Percentiles rank a stretch among this genome's conserved stretches.
phyloP scores from a whole-genome alignment of 768 basidiomycete species.

The Tulasnella calospora region DNA sequence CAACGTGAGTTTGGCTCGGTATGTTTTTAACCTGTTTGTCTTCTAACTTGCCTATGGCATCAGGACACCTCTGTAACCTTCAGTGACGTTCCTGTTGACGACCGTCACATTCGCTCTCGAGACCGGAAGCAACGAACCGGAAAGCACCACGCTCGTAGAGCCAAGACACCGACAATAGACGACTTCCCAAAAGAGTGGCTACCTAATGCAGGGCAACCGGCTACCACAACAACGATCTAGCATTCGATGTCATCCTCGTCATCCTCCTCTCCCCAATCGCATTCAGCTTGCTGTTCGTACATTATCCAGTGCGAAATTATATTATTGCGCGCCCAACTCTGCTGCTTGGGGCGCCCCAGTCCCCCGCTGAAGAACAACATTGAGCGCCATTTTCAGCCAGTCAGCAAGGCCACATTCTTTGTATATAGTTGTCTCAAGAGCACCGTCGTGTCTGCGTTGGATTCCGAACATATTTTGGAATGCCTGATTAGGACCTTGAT shows the following conservation, averaged over 20 bases:
- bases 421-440: too few relatives aligned
- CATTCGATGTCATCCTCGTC: not conserved
- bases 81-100: conserved; percentile 70
- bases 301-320: not conserved
- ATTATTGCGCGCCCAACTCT: not conserved
- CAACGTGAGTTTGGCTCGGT: conserved; percentile 56
- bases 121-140: conserved; percentile 67
- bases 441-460: too few relatives aligned
- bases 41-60: conserved; percentile 27
- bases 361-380: not conserved
- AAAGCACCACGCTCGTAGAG: conserved; percentile 46
- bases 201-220: not conserved
- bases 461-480: too few relatives aligned
- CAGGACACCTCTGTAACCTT: conserved; percentile 44
- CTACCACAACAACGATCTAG: not conserved
- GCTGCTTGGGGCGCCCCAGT: not conserved
- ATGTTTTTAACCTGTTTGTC: not conserved
- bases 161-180: conserved; percentile 53
- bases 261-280: not conserved
- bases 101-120: conserved; percentile 71
- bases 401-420: too few relatives aligned
- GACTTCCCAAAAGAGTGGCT: conserved; percentile 90
- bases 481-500: too few relatives aligned
- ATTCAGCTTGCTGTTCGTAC: not conserved
- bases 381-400: too few relatives aligned